phyloP scores from a whole-genome alignment of 108 stramenopile genomes.

The Schizochytrium sp. region DNA sequence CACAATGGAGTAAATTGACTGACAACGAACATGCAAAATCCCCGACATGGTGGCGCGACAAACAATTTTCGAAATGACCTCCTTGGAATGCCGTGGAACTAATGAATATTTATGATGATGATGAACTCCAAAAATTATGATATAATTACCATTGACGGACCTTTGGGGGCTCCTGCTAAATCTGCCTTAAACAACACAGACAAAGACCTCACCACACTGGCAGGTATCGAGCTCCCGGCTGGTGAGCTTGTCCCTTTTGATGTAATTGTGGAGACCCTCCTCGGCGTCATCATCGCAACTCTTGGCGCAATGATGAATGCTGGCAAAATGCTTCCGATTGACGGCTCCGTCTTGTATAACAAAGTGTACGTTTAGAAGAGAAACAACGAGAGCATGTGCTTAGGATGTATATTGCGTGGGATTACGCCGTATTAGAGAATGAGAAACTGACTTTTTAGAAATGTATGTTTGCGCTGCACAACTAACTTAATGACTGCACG shows the following conservation, averaged over 20 bases:
- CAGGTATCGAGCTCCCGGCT: constrained; percentile 47
- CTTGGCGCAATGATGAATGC: constrained; percentile 41
- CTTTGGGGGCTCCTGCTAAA: neutral
- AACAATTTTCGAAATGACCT: too few species aligned
- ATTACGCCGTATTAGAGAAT: too few species aligned
- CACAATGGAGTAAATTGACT: too few species aligned
- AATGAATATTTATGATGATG: neutral
- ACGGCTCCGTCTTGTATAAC: constrained; percentile 4
- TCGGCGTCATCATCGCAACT: constrained; percentile 14
- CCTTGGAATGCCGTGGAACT: neutral
- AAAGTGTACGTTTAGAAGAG: constrained; percentile 24
- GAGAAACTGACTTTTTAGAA: too few species aligned
- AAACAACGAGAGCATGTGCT: too few species aligned
- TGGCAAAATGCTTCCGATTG: constrained; percentile 51
- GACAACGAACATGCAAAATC: too few species aligned
- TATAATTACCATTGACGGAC: too few species aligned
- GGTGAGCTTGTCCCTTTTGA: constrained; percentile 13
- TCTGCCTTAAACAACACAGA: neutral
- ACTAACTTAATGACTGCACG: too few species aligned
- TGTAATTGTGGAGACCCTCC: constrained; percentile 27
- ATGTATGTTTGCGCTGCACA: too few species aligned
- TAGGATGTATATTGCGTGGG: too few species aligned
- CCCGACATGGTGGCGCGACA: too few species aligned
- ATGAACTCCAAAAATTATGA: neutral
- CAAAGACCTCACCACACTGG: constrained; percentile 37